Evolutionary conservation across 2,329 filamentous ascomycete genomes (phyloP).

Genomic region (Arthroderma uncinatum): DNA sequence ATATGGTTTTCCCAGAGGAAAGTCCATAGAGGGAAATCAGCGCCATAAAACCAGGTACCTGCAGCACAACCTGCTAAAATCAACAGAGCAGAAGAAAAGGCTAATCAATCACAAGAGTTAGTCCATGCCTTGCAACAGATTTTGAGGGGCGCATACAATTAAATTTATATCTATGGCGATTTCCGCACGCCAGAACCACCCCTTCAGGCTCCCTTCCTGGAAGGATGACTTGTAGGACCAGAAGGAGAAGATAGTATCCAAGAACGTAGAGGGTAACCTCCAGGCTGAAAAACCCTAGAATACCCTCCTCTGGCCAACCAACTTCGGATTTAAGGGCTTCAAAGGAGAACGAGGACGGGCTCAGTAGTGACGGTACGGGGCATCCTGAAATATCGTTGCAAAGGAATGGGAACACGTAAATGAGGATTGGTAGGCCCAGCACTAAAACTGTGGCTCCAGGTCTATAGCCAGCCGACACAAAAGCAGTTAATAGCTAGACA

Average conservation of each 20-base stretch:
- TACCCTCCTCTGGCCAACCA: conserved; percentile 64
- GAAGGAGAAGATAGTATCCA: conserved; percentile 65
- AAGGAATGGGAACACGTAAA: conserved; percentile 68
- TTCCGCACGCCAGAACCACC: conserved; percentile 56
- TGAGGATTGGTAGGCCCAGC: conserved; percentile 64
- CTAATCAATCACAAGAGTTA: conserved; percentile 34
- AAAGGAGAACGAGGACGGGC: conserved; percentile 58
- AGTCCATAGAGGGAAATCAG: conserved; percentile 77
- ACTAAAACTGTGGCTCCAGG: conserved; percentile 50
- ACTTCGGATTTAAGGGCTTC: conserved; percentile 65
- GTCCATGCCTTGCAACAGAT: conserved; percentile 12
- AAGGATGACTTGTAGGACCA: conserved; percentile 63
- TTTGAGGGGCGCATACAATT: conserved; percentile 44
- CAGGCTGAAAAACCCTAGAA: conserved; percentile 58
- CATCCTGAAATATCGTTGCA: conserved; percentile 93
- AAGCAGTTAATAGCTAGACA: conserved; percentile 11
- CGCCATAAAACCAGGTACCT: conserved; percentile 65
- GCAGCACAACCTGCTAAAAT: conserved; percentile 59
- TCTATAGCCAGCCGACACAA: neutral
- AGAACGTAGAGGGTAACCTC: conserved; percentile 57
- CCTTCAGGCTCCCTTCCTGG: conserved; percentile 64
- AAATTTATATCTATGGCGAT: conserved; percentile 70
- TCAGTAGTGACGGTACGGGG: conserved; percentile 68
- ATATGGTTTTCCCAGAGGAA: conserved; percentile 88
- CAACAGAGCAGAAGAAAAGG: conserved; percentile 62